Conservation (phyloP, 129 eudicot species). For the Flaveria sonorensis region DNA sequence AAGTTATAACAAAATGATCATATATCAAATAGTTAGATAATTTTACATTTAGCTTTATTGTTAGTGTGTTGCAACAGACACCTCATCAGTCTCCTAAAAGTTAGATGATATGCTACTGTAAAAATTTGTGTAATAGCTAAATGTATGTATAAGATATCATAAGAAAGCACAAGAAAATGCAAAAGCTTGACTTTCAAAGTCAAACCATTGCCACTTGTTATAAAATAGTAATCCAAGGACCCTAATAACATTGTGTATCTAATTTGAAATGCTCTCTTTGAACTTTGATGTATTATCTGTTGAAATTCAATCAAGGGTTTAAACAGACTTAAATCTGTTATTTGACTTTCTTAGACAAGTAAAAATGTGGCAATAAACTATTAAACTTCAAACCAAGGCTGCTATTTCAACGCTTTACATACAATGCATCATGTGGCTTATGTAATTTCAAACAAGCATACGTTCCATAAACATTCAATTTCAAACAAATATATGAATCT, state of each 20-base stretch:
- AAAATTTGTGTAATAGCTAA: neutral
- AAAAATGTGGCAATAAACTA: neutral
- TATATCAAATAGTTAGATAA: too few relatives aligned
- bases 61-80: neutral
- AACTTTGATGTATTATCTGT: neutral
- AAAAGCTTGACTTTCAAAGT: slow-evolving; percentile 7
- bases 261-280: neutral
- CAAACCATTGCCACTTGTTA: neutral
- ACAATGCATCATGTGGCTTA: too few relatives aligned
- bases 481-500: too few relatives aligned
- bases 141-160: neutral
- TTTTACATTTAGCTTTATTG: too few relatives aligned
- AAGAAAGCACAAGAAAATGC: neutral
- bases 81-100: neutral
- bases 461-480: too few relatives aligned
- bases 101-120: neutral
- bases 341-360: neutral
- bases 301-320: neutral
- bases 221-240: neutral
- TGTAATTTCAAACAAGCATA: too few relatives aligned
- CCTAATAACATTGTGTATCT: neutral
- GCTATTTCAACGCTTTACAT: too few relatives aligned
- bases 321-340: neutral
- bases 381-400: too few relatives aligned
- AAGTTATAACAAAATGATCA: neutral